Conservation (phyloP, 495 filamentous ascomycete genomes). For the Penicillium odoratum region DNA sequence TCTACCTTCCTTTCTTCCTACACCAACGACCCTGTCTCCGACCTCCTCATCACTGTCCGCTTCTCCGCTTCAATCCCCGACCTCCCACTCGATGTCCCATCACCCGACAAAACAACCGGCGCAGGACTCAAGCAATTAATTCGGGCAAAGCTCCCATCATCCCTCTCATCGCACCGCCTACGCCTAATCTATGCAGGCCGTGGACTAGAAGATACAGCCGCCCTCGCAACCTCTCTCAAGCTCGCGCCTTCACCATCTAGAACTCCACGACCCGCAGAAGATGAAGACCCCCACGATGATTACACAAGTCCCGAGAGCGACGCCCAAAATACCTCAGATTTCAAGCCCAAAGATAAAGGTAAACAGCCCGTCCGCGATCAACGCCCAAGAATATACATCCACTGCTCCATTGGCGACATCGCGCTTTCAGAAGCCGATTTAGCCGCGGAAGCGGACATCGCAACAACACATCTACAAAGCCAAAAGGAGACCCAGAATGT, state of each 20-base stretch:
- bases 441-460: constrained; percentile 59
- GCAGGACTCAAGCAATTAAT: constrained; percentile 79
- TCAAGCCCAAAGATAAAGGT: constrained; percentile 48
- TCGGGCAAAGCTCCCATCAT: constrained; percentile 64
- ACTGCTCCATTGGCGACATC: constrained; percentile 79
- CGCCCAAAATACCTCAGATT: constrained; percentile 3
- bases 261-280: constrained; percentile 22
- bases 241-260: constrained; percentile 54
- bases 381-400: constrained; percentile 67
- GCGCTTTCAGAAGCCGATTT: constrained; percentile 66
- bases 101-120: constrained; percentile 65
- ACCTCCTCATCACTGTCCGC: constrained; percentile 75
- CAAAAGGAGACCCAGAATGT: constrained; percentile 19
- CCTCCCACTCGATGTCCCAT: constrained; percentile 71
- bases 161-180: constrained; percentile 64
- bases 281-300: constrained; percentile 38
- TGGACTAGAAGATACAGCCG: constrained; percentile 70
- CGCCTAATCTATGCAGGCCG: constrained; percentile 88
- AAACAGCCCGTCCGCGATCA: constrained; percentile 52
- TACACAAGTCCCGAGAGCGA: constrained; percentile 13
- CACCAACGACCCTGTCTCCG: constrained; percentile 30
- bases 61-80: constrained; percentile 85
- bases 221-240: constrained; percentile 64
- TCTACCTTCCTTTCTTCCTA: constrained; percentile 21
- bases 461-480: constrained; percentile 34